Evolutionary conservation across 345 rosid species (phyloP).

Genomic region (Odontarrhena argentea): DNA sequence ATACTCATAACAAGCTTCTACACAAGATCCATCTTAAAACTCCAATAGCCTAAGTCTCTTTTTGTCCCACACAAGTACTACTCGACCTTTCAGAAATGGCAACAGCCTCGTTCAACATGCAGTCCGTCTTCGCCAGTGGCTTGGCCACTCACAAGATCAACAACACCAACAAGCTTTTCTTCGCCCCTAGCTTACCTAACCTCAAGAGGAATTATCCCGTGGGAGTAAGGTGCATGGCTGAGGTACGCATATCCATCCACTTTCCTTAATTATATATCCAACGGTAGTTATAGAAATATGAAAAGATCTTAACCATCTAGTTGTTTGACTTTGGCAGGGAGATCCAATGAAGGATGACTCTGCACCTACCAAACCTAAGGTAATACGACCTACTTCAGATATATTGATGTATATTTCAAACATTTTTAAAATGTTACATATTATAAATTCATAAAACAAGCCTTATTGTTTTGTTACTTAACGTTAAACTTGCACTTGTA

Average conservation of each 20-base stretch:
- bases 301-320: neutral
- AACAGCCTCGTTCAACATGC: conserved; percentile 44
- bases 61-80: neutral
- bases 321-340: conserved; percentile 25
- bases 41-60: neutral
- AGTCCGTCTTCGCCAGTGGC: conserved; percentile 45
- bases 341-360: conserved; percentile 33
- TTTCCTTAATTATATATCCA: neutral
- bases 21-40: neutral
- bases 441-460: no score
- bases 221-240: conserved; percentile 50
- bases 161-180: conserved; percentile 31
- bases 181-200: conserved; percentile 29
- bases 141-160: conserved; percentile 32
- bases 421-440: no score
- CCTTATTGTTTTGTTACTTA: no score
- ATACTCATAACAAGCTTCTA: conserved; percentile 27
- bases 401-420: no score
- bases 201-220: conserved; percentile 34
- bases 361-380: conserved; percentile 41
- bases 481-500: no score
- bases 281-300: neutral
- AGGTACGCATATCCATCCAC: conserved; percentile 37
- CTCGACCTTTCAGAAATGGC: conserved; percentile 35
- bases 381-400: no score